Conservation (phyloP, 768 basidiomycete species). For the Kwoniella newhampshirensis region DNA sequence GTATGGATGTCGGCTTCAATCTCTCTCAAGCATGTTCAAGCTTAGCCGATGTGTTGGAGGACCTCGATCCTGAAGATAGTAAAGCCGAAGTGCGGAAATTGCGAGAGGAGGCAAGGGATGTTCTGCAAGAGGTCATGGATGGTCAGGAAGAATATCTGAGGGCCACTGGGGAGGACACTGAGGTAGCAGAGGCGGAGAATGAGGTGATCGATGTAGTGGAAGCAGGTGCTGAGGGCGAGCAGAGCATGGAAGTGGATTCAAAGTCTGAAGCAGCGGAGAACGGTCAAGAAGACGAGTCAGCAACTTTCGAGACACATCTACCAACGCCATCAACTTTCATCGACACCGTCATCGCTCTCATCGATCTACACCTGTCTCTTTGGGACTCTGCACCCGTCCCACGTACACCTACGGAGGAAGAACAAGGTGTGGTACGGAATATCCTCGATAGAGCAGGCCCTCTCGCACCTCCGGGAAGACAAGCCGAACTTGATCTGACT, state of each 20-base stretch:
- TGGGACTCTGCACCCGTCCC: slow-evolving; percentile 34
- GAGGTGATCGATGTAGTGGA: slow-evolving; percentile 23
- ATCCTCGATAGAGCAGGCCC: slow-evolving; percentile 31
- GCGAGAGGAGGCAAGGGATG: slow-evolving; percentile 37
- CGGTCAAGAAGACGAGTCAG: slow-evolving; percentile 13
- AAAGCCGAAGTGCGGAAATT: slow-evolving; percentile 22
- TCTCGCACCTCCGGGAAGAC: slow-evolving; percentile 26
- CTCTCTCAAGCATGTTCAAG: slow-evolving; percentile 40
- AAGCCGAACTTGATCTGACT: slow-evolving; percentile 44
- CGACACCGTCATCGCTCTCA: slow-evolving; percentile 35
- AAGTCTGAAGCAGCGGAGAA: slow-evolving; percentile 5
- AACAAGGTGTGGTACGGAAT: slow-evolving; percentile 32
- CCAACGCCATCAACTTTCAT: slow-evolving; percentile 42
- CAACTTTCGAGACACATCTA: slow-evolving; percentile 41
- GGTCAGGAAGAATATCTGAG: slow-evolving; percentile 46
- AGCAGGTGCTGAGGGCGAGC: slow-evolving; percentile 3
- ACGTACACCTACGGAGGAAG: slow-evolving; percentile 25
- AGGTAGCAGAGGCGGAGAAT: slow-evolving; percentile 23
- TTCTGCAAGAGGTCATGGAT: slow-evolving; percentile 36
- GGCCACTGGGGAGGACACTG: slow-evolving; percentile 28
- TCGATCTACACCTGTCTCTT: slow-evolving; percentile 34
- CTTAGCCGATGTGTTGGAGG: slow-evolving; percentile 47
- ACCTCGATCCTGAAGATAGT: slow-evolving; percentile 17
- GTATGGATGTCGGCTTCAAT: slow-evolving; percentile 47
- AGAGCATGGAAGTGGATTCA: slow-evolving; percentile 17